A percentile compares a stretch with the other conserved stretches of the same genome.
Evolutionary conservation across 345 rosid genomes (phyloP).

Genomic region (Pistacia atlantica): DNA sequence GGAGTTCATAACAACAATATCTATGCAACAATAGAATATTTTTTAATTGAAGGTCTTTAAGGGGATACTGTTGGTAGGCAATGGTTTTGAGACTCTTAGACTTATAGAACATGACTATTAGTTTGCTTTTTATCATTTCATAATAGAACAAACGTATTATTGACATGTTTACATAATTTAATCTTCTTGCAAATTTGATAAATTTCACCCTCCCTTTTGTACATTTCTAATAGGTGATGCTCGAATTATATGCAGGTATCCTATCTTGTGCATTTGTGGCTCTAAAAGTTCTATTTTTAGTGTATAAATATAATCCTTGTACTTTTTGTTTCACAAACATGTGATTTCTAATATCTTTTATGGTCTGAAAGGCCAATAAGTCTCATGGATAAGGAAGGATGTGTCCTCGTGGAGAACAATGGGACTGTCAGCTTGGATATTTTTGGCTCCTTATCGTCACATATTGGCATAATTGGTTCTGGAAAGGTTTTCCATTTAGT

Average conservation of each 20-base stretch:
- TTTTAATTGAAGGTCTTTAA: slow-evolving; percentile 64
- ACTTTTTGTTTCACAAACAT: background rate
- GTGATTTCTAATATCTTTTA: background rate
- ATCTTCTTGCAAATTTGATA: background rate
- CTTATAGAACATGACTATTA: slow-evolving; percentile 1
- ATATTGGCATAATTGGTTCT: slow-evolving; percentile 57
- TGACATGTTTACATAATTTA: background rate
- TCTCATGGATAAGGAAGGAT: slow-evolving; percentile 42
- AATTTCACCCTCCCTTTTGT: slow-evolving; percentile 15
- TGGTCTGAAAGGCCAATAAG: slow-evolving; percentile 50
- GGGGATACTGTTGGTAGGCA: slow-evolving; percentile 74
- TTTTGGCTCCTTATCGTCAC: slow-evolving; percentile 46
- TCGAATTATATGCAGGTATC: slow-evolving; percentile 16
- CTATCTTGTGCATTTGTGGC: background rate
- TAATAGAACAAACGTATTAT: background rate
- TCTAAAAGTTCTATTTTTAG: background rate
- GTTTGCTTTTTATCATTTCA: background rate
- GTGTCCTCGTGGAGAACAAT: slow-evolving; percentile 34
- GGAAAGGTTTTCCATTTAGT: slow-evolving; percentile 49
- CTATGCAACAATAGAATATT: slow-evolving; percentile 66
- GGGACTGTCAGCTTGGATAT: slow-evolving; percentile 42
- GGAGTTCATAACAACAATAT: slow-evolving; percentile 46
- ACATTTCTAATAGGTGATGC: slow-evolving; percentile 54
- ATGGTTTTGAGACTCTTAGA: background rate
- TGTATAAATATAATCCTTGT: background rate